Evolutionary conservation across 768 basidiomycete genomes (phyloP).

Genomic region (Phylloporus arenicola): DNA sequence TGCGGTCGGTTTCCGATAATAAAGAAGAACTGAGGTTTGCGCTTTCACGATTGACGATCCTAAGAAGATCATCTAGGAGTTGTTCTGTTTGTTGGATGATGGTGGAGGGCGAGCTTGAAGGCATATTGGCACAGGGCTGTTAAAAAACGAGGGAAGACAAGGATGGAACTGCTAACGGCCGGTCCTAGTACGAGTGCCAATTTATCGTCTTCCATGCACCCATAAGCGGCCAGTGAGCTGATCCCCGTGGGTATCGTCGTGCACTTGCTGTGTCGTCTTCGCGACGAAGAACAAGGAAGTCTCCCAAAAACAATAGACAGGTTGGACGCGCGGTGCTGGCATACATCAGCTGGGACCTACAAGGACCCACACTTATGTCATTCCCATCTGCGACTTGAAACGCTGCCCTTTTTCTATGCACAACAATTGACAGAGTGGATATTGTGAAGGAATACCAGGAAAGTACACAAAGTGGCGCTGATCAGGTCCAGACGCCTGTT

Average conservation of each 20-base stretch:
- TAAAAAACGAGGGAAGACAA: neutral
- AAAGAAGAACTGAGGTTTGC: neutral
- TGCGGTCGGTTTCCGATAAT: constrained; percentile 3
- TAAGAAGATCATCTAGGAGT: neutral
- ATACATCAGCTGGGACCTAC: constrained; percentile 10
- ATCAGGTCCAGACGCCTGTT: no score
- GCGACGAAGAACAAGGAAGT: constrained; percentile 12
- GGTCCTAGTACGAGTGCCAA: neutral
- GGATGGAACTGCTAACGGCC: neutral
- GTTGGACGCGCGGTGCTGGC: neutral
- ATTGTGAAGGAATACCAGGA: neutral
- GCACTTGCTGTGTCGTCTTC: constrained; percentile 9
- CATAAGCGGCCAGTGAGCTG: neutral
- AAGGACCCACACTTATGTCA: constrained; percentile 9
- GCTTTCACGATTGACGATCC: neutral
- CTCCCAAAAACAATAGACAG: constrained; percentile 8
- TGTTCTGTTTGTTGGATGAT: neutral
- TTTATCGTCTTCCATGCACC: constrained; percentile 10
- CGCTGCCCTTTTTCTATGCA: neutral
- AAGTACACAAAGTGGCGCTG: neutral
- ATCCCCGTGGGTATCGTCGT: neutral
- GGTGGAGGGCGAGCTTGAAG: constrained; percentile 2
- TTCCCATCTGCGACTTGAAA: neutral
- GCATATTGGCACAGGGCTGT: constrained; percentile 1
- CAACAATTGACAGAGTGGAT: neutral